Evolutionary conservation across 2,329 filamentous ascomycete species (phyloP), one percentile per base, ranked within the genome.

Genomic region (Alternaria panax): DNA sequence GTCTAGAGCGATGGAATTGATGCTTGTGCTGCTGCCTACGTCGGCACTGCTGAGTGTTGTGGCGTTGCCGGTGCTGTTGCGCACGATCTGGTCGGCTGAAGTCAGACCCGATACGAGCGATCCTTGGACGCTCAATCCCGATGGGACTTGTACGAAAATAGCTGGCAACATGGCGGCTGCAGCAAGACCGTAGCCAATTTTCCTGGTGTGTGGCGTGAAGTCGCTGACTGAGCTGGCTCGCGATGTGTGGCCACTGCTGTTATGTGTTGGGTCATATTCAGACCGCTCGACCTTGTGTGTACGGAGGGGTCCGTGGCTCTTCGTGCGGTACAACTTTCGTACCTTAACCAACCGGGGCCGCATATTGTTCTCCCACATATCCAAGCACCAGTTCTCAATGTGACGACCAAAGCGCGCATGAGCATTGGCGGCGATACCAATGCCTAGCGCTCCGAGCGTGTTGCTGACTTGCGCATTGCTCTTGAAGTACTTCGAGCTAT

Each of bases 141-240:
- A 85, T 0, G 87, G 87, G 0, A 89, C 86, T 59, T 88, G 85
- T 2, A 88, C 85, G 63, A 96, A 96, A 64, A 97, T 96, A 5
- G 90, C 93, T 0, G 93, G 93, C 9, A 97, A 80, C 83, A 97
- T 92, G 1, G 91, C 90, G 0, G 92, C 92, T 0, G 92, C 92
- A 0, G 93, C 93, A 2, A 96, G 86, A 1, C 90, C 91, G 74
- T 93, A 92, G 12, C 90, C 88, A 6, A 79, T 76, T 38, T 78
- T 78, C 24, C 77, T 75, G 1, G 64, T 63, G 28, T 71, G 67
- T 1, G 77, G 74, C 6, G 72, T 68, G 30, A 71, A 72, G 18
- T 70, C 68, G 55, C 63, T 66, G 42, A 71, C 57, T 7, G 70
- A 70, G 54, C 62, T 67, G 7, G 69, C 62, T n/a, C 64, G 56